Conservation (phyloP, 208 protist genomes). For the Naegleria gruberi region DNA sequence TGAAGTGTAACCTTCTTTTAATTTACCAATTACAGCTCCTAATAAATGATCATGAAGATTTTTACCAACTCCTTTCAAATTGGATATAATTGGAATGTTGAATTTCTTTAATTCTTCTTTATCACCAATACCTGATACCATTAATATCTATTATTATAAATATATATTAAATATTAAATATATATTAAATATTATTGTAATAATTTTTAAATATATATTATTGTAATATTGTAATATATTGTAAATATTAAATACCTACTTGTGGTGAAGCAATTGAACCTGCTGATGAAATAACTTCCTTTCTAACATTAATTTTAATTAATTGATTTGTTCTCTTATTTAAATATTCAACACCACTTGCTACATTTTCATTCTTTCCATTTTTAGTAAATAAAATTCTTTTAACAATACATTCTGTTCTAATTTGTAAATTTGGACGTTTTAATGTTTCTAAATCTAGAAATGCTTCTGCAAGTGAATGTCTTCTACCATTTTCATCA, state of each 20-base stretch:
- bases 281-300: conserved; percentile 14
- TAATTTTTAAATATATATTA: not conserved
- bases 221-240: not conserved
- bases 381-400: not conserved
- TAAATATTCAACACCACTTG: not conserved
- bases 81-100: not conserved
- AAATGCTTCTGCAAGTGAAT: not conserved
- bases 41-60: conserved; percentile 7
- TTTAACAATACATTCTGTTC: not conserved
- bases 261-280: conserved; percentile 7
- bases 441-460: not conserved
- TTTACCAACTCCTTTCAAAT: not conserved
- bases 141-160: not conserved
- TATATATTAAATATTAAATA: not conserved
- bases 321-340: not conserved
- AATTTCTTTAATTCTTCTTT: not conserved
- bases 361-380: not conserved
- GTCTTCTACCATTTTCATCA: not conserved
- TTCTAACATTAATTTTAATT: not conserved
- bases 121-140: not conserved
- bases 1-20: not conserved
- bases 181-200: not conserved
- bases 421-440: not conserved
- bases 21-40: not conserved
- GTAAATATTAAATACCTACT: not conserved